phyloP scores from a whole-genome alignment of 1,284 basidiomycete genomes.

The Microbotryum saponariae region DNA sequence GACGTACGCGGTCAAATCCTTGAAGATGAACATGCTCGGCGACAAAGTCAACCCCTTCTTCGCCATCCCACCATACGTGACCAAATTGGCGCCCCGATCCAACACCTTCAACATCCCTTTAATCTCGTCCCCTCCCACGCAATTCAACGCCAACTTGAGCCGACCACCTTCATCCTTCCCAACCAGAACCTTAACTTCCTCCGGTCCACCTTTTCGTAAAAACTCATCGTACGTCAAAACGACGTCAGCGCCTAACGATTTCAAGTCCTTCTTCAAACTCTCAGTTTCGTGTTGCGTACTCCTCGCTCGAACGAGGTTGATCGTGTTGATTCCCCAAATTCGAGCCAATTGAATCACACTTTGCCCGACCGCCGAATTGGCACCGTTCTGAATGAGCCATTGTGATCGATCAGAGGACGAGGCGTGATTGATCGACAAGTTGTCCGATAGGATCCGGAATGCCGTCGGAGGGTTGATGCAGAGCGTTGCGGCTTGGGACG shows the following conservation, averaged over 20 bases:
- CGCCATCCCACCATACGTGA: constrained; percentile 84
- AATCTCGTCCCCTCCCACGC: constrained; percentile 65
- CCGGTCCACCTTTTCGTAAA: constrained; percentile 9
- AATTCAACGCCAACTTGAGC: constrained; percentile 61
- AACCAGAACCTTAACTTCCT: constrained; percentile 42
- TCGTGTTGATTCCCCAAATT: constrained; percentile 53
- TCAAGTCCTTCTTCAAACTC: constrained; percentile 50
- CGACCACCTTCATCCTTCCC: constrained; percentile 11
- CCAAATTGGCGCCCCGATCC: constrained; percentile 33
- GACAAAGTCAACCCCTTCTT: constrained; percentile 69
- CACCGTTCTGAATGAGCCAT: constrained; percentile 75
- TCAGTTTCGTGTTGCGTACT: constrained; percentile 52
- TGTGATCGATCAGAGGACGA: neutral
- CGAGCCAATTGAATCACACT: constrained; percentile 36
- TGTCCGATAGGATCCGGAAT: constrained; percentile 65
- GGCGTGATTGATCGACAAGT: constrained; percentile 40
- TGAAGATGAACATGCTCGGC: constrained; percentile 72
- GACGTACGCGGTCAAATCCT: constrained; percentile 38
- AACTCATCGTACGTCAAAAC: constrained; percentile 68
- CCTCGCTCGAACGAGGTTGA: constrained; percentile 71
- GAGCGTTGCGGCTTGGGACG: constrained; percentile 62
- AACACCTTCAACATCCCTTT: constrained; percentile 59
- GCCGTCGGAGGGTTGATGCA: constrained; percentile 76
- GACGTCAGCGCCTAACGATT: constrained; percentile 58
- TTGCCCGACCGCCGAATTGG: constrained; percentile 58